Evolutionary conservation across 2,329 filamentous ascomycete species (phyloP).

Genomic region (Lasiodiplodia sp.): DNA sequence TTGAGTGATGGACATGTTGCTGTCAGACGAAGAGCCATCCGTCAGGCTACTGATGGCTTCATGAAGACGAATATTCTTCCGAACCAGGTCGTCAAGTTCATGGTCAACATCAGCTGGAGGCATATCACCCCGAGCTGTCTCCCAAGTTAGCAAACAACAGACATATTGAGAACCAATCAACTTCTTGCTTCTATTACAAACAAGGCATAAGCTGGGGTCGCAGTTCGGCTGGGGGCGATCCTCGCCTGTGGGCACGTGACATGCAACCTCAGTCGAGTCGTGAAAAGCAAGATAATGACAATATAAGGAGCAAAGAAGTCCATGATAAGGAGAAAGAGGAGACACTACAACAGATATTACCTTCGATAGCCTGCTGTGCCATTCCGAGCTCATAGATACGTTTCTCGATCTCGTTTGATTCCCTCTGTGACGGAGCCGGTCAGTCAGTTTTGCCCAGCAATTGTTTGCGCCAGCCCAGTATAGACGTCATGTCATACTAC

Average conservation of each 20-base stretch:
- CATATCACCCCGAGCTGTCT: constrained; percentile 44
- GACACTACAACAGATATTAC: background rate
- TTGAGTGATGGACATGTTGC: constrained; percentile 49
- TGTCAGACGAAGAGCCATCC: constrained; percentile 51
- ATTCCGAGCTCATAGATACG: constrained; percentile 28
- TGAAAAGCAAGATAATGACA: background rate
- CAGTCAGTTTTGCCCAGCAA: background rate
- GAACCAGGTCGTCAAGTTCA: constrained; percentile 54
- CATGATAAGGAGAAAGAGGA: background rate
- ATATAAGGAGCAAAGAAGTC: background rate
- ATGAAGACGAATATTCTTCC: constrained; percentile 57
- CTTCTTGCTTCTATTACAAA: background rate
- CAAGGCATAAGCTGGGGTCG: background rate
- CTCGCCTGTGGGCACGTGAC: background rate
- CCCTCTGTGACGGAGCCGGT: constrained; percentile 12
- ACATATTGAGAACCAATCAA: background rate
- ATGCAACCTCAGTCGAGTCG: background rate
- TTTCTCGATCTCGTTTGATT: constrained; percentile 30
- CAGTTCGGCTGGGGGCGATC: background rate
- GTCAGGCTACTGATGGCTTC: constrained; percentile 55
- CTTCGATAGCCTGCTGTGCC: constrained; percentile 28
- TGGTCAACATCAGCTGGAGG: constrained; percentile 52
- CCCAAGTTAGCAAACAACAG: constrained; percentile 12
- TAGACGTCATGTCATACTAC: background rate
- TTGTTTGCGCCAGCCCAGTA: background rate